phyloP scores from a whole-genome alignment of 352 stramenopile species.

The Globisporangium cylindrosporum region DNA sequence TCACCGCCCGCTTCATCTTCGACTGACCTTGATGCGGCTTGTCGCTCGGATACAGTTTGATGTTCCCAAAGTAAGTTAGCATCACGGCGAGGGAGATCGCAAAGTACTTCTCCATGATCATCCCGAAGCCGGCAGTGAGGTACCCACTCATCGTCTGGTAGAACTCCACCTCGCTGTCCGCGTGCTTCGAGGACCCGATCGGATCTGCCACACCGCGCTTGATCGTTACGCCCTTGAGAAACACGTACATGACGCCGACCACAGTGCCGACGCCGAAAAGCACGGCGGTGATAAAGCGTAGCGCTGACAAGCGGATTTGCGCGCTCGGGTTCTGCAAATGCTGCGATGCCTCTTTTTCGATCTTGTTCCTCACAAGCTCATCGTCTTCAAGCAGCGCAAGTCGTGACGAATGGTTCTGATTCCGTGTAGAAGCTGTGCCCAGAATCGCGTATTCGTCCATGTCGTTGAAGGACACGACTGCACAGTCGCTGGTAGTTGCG shows the following conservation, averaged over 20 bases:
- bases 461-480: neutral
- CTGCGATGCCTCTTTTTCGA: neutral
- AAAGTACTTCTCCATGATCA: neutral
- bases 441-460: neutral
- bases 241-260: neutral
- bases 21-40: neutral
- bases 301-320: neutral
- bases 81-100: neutral
- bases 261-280: neutral
- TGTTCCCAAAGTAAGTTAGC: neutral
- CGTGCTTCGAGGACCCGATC: neutral
- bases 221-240: neutral
- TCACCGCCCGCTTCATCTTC: neutral
- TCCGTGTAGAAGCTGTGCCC: neutral
- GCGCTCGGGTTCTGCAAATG: neutral
- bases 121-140: neutral
- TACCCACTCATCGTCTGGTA: neutral
- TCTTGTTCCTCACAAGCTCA: neutral
- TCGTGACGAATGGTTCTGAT: neutral
- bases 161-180: neutral
- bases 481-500: neutral
- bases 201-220: neutral
- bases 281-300: neutral
- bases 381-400: neutral
- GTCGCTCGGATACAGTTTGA: neutral